These are phyloP conservation scores for Arthroderma sp. DNA, from an alignment of 2,329 filamentous ascomycete species.

Conservation along the genomic window DNA sequence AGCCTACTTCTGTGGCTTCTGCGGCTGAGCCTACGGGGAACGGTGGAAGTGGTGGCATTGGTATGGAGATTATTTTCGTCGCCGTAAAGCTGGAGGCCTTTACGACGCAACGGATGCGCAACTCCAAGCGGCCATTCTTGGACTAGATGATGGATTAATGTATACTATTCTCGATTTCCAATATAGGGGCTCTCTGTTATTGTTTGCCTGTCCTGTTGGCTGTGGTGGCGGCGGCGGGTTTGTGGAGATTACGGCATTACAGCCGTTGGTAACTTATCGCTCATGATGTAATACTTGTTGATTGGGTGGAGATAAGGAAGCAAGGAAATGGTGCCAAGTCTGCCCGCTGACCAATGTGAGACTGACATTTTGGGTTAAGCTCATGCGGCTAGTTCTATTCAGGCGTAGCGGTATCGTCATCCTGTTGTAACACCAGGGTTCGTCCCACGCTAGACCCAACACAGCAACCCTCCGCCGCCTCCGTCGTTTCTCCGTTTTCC, in stretches of 20 bases:
- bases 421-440: neutral
- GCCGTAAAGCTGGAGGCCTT: conserved; percentile 66
- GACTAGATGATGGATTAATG: neutral
- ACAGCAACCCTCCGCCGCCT: neutral
- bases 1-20: conserved; percentile 24
- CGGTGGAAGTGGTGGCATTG: conserved; percentile 25
- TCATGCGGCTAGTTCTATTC: too few relatives aligned
- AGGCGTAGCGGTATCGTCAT: neutral
- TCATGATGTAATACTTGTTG: too few relatives aligned
- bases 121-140: conserved; percentile 53
- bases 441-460: neutral
- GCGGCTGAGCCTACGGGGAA: conserved; percentile 18
- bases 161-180: too few relatives aligned
- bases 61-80: conserved; percentile 57
- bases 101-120: conserved; percentile 52
- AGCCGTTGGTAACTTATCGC: too few relatives aligned
- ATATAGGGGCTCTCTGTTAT: too few relatives aligned
- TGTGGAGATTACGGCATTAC: too few relatives aligned
- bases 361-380: too few relatives aligned
- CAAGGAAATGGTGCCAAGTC: too few relatives aligned
- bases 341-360: too few relatives aligned
- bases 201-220: too few relatives aligned
- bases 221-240: too few relatives aligned
- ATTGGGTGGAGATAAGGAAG: too few relatives aligned
- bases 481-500: neutral